Evolutionary conservation across 2,329 filamentous ascomycete species (phyloP), one percentile per base, ranked within the genome.

Genomic region (Pseudogymnoascus sp.): DNA sequence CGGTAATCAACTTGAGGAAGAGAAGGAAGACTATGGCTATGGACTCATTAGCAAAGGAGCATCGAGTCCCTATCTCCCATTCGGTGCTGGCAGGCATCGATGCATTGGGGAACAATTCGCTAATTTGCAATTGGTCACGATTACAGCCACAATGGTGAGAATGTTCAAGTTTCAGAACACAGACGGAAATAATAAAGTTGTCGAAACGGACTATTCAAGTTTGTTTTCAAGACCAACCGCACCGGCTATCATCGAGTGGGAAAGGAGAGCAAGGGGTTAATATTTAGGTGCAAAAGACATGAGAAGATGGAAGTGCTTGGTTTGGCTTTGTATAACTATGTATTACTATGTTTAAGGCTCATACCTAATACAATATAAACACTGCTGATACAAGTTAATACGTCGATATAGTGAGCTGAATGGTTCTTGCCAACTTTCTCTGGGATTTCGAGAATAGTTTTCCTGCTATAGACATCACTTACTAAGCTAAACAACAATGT

Each of bases 101-200:
- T 97, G 93, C 76, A 97, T 97, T 71, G 93, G 93, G 66, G 93
- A 97, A 80, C 91, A 96, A 71, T 97, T 97, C 74, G 93, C 93
- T 67, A 96, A 95, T 73, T 81, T 94, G 62, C 93, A 97, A 77
- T 80, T 97, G 65, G 88, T 92, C 72, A 92, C 90, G 41, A 95
- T 97, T 67, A 79, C 87, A 11, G 90, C 86, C 58, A 86, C 85
- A 62, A 77, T 92, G 66, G 88, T 96, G 38, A 82, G 91, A 58
- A 73, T 85, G 59, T 90, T 96, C 78, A 93, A 90, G 78, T 84
- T 96, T 73, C 80, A 81, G 70, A 95, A 91, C 69, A 73, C 86
- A 2, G 85, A 89, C 68, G 88, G 89, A n/a, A 84, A 82, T 72
- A 78, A 84, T 70, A 82, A 81, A 33, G 81, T 94, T 39, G 81